Base-by-base conservation (phyloP, 345 rosid genomes). In the Bruguiera gymnorhiza region DNA sequence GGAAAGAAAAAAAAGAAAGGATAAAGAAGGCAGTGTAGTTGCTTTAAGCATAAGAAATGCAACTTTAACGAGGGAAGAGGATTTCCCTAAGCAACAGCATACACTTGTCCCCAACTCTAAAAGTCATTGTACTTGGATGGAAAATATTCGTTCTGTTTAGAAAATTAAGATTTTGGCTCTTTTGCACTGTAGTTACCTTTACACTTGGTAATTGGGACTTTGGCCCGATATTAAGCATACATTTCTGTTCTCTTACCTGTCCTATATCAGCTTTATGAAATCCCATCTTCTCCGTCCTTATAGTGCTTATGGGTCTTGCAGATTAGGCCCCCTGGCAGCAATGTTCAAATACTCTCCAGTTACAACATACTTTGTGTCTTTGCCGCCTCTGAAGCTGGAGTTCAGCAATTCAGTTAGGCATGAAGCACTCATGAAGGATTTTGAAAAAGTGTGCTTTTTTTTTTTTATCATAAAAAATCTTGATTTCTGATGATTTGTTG, bases 271-370 rank as follows among this genome's bases (percentile, higher is more conserved):
- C 50, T 57, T 31, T 52, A 23, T 23, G 60, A n/a, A 26, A 53
- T 67, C 50, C 50, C 16, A 13, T 61, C 8, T 18, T 27, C 3
- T 6, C 18, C 50, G 50, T 58, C 37, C 32, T 43, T 18, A 59
- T n/a, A 59, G 60, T 19, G 9, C 46, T 43, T 13, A 43, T 10
- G n/a, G 20, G 7, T 23, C 46, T 21, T 55, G 37, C 91, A 95
- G 99, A 62, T 74, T 83, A 56, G 99, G 99, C 23, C 86, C 94
- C 57, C 78, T 90, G 90, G 94, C 87, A 65, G 96, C 98, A 31
- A 83, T 92, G 89, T 90, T 95, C 78, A 86, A 83, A 68, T 90
- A 86, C 87, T 88, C 97, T 77, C 83, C 81, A 15, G 92, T 92
- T 65, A 73, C 85, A 27, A 84, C 92, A 62, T 90, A 85, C 76